Evolutionary conservation across 805 yeast species (phyloP).

Genomic region (Lachancea cidri): DNA sequence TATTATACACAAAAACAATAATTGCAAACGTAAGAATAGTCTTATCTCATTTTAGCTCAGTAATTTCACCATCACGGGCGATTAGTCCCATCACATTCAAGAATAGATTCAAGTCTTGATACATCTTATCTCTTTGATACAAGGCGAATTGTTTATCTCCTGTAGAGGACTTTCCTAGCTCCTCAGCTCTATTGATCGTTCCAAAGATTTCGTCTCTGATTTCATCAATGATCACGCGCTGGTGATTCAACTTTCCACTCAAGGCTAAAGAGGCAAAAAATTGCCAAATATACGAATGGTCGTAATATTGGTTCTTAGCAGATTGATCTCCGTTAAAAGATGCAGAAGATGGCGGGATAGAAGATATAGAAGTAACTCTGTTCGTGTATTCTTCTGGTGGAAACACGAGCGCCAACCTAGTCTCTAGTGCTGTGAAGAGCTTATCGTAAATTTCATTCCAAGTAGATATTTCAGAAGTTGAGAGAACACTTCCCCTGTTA

Average conservation of each 20-base stretch:
- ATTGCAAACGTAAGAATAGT: too few species aligned
- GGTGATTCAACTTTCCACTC: constrained; percentile 86
- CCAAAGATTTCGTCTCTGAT: constrained; percentile 91
- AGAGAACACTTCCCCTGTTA: constrained; percentile 34
- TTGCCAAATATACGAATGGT: constrained; percentile 91
- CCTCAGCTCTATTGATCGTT: constrained; percentile 71
- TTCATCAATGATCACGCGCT: constrained; percentile 89
- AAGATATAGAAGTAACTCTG: constrained; percentile 13
- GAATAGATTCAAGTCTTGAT: constrained; percentile 82
- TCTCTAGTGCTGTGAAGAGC: constrained; percentile 72
- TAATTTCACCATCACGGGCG: constrained; percentile 84
- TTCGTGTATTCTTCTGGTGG: constrained; percentile 51
- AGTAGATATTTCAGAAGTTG: constrained; percentile 38
- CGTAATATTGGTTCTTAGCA: constrained; percentile 36
- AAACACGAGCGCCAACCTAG: constrained; percentile 71
- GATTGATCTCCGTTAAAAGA: constrained; percentile 18
- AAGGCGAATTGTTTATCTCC: constrained; percentile 34
- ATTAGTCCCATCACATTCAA: constrained; percentile 94
- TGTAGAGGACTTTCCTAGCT: constrained; percentile 27
- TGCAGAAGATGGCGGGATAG: constrained; percentile 11
- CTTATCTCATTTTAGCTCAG: constrained; percentile 64
- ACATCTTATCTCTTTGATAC: constrained; percentile 51
- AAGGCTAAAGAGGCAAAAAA: constrained; percentile 89
- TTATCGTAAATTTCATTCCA: constrained; percentile 83
- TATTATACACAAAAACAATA: too few species aligned